Conservation (phyloP, 2,329 filamentous ascomycete species). For the Samsoniella hepiali region DNA sequence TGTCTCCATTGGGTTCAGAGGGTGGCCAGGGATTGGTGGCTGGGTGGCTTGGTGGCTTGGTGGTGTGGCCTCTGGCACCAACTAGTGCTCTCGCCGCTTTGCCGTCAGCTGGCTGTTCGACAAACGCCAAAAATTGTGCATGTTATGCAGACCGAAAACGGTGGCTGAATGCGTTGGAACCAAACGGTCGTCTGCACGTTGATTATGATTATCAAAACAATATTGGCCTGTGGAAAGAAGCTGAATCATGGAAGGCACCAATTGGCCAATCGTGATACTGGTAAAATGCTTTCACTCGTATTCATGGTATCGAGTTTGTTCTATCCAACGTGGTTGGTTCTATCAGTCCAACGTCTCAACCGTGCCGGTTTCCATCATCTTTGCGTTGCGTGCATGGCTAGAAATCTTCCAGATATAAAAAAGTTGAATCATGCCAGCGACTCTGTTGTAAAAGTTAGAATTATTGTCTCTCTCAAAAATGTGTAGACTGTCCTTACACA, state of each 20-base stretch:
- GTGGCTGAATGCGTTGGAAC: neutral
- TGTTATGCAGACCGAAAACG: neutral
- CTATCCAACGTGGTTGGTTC: neutral
- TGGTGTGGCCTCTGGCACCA: neutral
- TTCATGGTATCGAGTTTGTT: neutral
- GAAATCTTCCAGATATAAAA: neutral
- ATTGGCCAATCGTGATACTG: no score
- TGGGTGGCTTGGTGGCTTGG: neutral
- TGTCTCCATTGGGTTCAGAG: neutral
- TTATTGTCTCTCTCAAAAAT: accelerated
- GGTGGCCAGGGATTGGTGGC: neutral
- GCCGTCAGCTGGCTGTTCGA: neutral
- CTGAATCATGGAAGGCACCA: no score
- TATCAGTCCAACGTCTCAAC: neutral
- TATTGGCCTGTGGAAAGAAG: no score
- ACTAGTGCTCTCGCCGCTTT: constrained; percentile 2
- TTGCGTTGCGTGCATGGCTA: neutral
- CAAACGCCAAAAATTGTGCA: neutral
- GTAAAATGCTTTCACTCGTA: no score
- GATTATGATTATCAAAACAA: neutral
- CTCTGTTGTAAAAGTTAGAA: neutral
- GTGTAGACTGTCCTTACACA: neutral
- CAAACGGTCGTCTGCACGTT: neutral
- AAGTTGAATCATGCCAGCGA: neutral
- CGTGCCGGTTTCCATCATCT: neutral